Conservation (phyloP, 2,329 filamentous ascomycete species). For the Scleromitrula shiraiana region DNA sequence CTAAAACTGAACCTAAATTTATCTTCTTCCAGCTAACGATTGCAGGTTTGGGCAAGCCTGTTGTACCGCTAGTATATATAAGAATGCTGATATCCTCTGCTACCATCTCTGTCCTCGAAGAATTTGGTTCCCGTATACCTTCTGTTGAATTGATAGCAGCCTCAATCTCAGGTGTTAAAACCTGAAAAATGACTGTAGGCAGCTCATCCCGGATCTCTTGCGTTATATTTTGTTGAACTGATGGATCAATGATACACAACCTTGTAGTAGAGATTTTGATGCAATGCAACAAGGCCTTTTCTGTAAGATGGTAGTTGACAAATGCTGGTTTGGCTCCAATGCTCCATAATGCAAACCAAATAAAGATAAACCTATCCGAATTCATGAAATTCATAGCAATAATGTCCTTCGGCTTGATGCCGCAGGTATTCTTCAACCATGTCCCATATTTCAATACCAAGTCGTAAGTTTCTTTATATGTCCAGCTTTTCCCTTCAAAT, state of each 20-base stretch:
- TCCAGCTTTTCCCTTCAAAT: constrained; percentile 61
- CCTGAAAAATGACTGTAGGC: constrained; percentile 46
- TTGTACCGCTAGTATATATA: constrained; percentile 82
- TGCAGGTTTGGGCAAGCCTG: constrained; percentile 73
- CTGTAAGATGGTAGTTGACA: constrained; percentile 78
- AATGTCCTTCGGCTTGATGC: constrained; percentile 62
- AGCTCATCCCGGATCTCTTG: constrained; percentile 48
- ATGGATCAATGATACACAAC: constrained; percentile 61
- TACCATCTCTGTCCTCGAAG: constrained; percentile 40
- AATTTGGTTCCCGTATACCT: constrained; percentile 50
- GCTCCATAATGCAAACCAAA: constrained; percentile 71
- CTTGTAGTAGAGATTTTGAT: constrained; percentile 58
- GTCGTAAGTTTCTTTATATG: constrained; percentile 70
- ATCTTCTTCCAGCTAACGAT: constrained; percentile 67
- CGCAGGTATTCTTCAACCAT: constrained; percentile 60
- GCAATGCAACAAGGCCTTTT: constrained; percentile 65
- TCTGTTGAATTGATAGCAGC: constrained; percentile 43
- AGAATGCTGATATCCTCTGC: constrained; percentile 56
- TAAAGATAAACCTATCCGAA: constrained; percentile 66
- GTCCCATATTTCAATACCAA: constrained; percentile 62
- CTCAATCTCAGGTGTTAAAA: constrained; percentile 53
- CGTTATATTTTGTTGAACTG: constrained; percentile 46
- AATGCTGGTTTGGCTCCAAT: constrained; percentile 78
- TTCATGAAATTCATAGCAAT: constrained; percentile 79
- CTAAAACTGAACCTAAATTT: constrained; percentile 44